Evolutionary conservation across 2,329 filamentous ascomycete species (phyloP).

Genomic region (Macrophomina tecta): DNA sequence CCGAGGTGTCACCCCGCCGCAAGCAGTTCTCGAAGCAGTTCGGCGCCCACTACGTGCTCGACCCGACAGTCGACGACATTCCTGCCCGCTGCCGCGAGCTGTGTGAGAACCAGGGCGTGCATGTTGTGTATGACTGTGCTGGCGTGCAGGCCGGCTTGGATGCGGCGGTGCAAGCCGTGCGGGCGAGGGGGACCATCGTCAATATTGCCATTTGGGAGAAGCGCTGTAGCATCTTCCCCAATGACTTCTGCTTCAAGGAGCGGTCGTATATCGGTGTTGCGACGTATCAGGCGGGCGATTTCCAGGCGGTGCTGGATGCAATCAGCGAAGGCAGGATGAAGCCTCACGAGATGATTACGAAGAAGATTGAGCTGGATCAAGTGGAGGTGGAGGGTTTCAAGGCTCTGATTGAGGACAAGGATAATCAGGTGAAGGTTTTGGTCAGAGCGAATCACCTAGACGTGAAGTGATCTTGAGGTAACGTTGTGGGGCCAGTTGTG

Average conservation of each 20-base stretch:
- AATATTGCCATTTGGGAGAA: slow-evolving; percentile 65
- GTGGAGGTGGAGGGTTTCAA: slow-evolving; percentile 56
- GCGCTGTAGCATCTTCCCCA: slow-evolving; percentile 55
- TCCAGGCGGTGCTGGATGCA: slow-evolving; percentile 53
- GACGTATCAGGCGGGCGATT: slow-evolving; percentile 59
- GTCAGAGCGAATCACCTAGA: slow-evolving; percentile 39
- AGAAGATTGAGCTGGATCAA: slow-evolving; percentile 52
- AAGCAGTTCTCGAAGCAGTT: slow-evolving; percentile 58
- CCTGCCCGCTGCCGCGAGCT: slow-evolving; percentile 51
- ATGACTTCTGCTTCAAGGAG: slow-evolving; percentile 60
- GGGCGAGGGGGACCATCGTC: slow-evolving; percentile 58
- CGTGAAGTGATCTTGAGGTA: not conserved
- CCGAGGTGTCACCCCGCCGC: slow-evolving; percentile 55
- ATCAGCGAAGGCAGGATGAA: slow-evolving; percentile 52
- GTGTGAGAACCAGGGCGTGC: slow-evolving; percentile 53
- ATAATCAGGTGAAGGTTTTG: slow-evolving; percentile 57
- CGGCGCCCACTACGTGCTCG: slow-evolving; percentile 59
- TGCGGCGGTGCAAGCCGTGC: slow-evolving; percentile 55
- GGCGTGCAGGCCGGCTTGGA: slow-evolving; percentile 60
- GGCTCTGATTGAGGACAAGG: slow-evolving; percentile 55
- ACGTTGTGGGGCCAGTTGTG: not conserved
- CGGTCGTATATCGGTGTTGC: slow-evolving; percentile 59
- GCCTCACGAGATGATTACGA: slow-evolving; percentile 57
- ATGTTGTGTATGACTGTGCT: slow-evolving; percentile 60
- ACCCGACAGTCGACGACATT: slow-evolving; percentile 58